A percentile compares a stretch with the other conserved stretches of the same genome.
Evolutionary conservation across 2,329 filamentous ascomycete genomes (phyloP).

Genomic region (Penicillium sp.): DNA sequence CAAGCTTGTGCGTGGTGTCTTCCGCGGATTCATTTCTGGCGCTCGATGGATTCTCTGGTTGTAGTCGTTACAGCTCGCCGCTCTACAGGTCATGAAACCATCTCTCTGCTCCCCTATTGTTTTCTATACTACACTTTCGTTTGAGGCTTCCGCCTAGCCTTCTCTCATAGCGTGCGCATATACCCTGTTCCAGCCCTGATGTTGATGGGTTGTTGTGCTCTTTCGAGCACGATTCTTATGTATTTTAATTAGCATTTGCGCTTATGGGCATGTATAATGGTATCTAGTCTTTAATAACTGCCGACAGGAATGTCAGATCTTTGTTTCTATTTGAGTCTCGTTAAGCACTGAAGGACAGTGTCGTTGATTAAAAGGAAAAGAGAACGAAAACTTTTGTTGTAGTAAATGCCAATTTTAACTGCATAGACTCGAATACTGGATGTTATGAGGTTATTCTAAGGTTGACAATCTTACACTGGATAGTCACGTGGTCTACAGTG

Average conservation of each 20-base stretch:
- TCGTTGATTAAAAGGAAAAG: no score
- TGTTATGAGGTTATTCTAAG: no score
- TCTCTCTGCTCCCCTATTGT: background rate
- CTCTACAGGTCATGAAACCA: no score
- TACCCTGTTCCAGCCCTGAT: slow-evolving; percentile 13
- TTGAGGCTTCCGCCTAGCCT: background rate
- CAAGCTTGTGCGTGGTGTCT: slow-evolving; percentile 66
- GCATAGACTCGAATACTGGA: no score
- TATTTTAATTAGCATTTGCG: slow-evolving; percentile 3
- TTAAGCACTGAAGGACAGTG: no score
- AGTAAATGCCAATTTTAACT: no score
- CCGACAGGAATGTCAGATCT: background rate
- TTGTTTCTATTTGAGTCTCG: background rate
- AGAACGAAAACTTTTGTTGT: no score
- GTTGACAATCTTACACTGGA: no score
- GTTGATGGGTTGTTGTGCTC: background rate
- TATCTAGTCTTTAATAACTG: background rate
- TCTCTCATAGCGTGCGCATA: slow-evolving; percentile 18
- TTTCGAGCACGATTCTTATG: background rate
- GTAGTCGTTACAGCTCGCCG: slow-evolving; percentile 39
- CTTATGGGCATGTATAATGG: background rate
- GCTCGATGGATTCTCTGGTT: slow-evolving; percentile 87
- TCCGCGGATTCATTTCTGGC: slow-evolving; percentile 62
- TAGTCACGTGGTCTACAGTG: no score
- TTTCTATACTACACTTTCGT: background rate